These are phyloP conservation scores for Ophiocytium majus DNA, from an alignment of 352 stramenopile genomes.

Conservation along the genomic window DNA sequence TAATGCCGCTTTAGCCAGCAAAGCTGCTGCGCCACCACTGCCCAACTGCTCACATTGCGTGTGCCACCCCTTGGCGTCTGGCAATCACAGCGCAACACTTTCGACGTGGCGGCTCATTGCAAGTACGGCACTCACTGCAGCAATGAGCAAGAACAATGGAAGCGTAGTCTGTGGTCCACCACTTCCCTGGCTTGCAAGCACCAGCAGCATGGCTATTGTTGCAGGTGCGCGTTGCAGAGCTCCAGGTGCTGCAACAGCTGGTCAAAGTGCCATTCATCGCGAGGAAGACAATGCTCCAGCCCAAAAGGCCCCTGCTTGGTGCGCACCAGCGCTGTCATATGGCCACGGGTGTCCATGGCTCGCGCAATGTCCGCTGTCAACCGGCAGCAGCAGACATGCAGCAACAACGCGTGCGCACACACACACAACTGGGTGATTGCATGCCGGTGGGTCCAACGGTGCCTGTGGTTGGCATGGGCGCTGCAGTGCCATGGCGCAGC, in stretches of 20 bases:
- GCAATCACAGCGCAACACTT: background rate
- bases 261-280: slow-evolving; percentile 33
- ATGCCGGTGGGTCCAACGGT: too few species aligned
- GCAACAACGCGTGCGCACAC: too few species aligned
- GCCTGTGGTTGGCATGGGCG: too few species aligned
- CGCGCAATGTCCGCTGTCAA: slow-evolving; percentile 63
- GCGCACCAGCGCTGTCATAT: slow-evolving; percentile 66
- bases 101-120: too few species aligned
- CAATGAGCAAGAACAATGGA: background rate
- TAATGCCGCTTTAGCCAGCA: too few species aligned
- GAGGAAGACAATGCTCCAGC: slow-evolving; percentile 33
- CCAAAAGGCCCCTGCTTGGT: slow-evolving; percentile 64
- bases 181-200: too few species aligned
- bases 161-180: too few species aligned
- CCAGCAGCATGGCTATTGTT: too few species aligned
- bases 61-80: background rate
- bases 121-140: background rate
- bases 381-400: background rate
- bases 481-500: too few species aligned
- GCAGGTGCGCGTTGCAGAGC: background rate
- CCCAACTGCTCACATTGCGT: too few species aligned
- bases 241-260: slow-evolving; percentile 34
- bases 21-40: too few species aligned
- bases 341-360: slow-evolving; percentile 62
- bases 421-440: too few species aligned